Evolutionary conservation across 805 yeast genomes (phyloP), one percentile per base, ranked within the genome.

Genomic region (Tetrapisispora taiwanensis): DNA sequence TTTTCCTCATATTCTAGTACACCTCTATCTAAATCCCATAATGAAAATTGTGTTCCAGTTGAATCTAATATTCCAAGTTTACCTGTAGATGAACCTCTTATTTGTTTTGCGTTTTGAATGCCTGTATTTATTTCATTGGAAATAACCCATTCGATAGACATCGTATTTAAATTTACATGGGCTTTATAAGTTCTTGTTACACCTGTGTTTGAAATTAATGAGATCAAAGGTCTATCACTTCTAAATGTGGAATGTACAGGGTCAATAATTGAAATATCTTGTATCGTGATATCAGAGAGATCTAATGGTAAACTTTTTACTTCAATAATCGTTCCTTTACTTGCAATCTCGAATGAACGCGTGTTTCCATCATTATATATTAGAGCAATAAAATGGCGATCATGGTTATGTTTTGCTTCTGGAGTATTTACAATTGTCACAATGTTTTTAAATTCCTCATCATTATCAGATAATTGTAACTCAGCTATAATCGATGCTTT

Each of bases 21-120:
- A 4, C 80, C 76, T 27, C 80, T 69, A 37, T 71, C 72, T 31
- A 81, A 67, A 60, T 88, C 95, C 95, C 95, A 90, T n/a, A 89
- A 76, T 0, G 81, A 68, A 35, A 90, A 60, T 33, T 66, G 65
- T 34, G 63, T 63, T 5, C 76, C 75, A 1, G 67, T 46, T 15
- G 69, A 69, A 58, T 76, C 81, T n/a, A 83, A 80, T 30, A 87
- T 70, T 1, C 94, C 95, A 36, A 87, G 63, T 52, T 84, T 86
- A 41, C 78, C 76, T 9, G 81, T 75, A 0, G 92, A 79, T 0
- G 95, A 84, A 0, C 89, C 94, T 41, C 80, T 76, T 1, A 86
- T 71, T 39, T 70, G 69, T 13, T 74, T 60, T 2, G 82, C 75
- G 27, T 73, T 63, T 4, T 48, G 42, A 3, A 83, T 70, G 22